phyloP scores from a whole-genome alignment of 345 rosid species.

The Eucalyptus erythrocorys region DNA sequence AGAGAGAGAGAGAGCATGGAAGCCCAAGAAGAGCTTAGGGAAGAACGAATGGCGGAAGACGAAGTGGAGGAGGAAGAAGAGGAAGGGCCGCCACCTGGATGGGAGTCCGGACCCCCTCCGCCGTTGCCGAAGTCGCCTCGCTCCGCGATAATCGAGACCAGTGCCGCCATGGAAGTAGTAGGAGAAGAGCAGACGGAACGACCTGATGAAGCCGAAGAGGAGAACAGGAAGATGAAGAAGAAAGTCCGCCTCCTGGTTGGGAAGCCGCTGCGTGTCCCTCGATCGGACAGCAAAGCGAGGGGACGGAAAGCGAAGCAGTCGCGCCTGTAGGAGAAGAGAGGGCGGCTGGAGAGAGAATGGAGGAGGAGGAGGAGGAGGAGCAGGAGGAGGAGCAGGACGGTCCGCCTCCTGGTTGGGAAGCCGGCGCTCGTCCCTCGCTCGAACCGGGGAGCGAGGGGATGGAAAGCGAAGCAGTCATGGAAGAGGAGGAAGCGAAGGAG shows the following conservation, averaged over 20 bases:
- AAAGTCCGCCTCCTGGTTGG: neutral
- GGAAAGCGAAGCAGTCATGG: neutral
- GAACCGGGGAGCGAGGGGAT: neutral
- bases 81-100: neutral
- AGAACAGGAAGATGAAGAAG: neutral
- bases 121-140: neutral
- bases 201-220: neutral
- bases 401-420: neutral
- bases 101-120: neutral
- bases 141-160: neutral
- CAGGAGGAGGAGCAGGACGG: neutral
- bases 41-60: neutral
- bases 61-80: neutral
- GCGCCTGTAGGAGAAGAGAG: neutral
- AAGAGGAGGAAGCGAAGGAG: neutral
- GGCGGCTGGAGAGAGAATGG: neutral
- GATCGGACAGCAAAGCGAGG: neutral
- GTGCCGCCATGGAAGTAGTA: neutral
- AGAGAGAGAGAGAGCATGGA: neutral
- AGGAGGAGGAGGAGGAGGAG: neutral
- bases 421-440: neutral
- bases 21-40: neutral
- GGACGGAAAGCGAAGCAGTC: neutral
- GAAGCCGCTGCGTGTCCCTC: neutral
- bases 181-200: neutral